Base-by-base conservation (phyloP, 306 rosid genomes). In the Quercus ilex region DNA sequence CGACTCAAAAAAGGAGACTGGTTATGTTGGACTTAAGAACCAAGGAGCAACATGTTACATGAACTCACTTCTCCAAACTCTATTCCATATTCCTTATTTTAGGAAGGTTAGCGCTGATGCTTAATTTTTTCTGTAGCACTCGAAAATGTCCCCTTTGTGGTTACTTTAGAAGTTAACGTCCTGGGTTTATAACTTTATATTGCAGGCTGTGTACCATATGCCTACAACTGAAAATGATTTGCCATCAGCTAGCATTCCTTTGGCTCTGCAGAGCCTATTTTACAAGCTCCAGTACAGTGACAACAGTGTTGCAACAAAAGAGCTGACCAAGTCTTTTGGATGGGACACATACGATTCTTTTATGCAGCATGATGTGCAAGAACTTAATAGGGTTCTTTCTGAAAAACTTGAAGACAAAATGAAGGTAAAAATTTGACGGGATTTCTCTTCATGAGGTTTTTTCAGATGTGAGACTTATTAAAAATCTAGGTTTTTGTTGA, bases 321-420 rank as follows among this genome's bases (percentile, higher is more conserved):
- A 93, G 85, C 82, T 93, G 80, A 93, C 97, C 4, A 93, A 93
- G 76, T 93, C 97, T 53, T 93, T 93, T 86, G 97, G 97, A 77
- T 93, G 97, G 97, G 97, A 93, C 84, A 93, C 97, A 3, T 89
- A 91, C 78, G 97, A 93, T 85, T 93, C 97, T 74, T 93, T 93
- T 85, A 88, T 93, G 97, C 97, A 93, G 85, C 97, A 93, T 83
- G 97, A 93, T 85, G 97, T 93, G 74, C 97, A 93, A 83, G 97
- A 93, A 79, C 86, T 93, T 33, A 93, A 93, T 70, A 88, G 97
- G 82, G 97, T 91, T 74, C 86, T 93, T 20, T 88, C 89, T 81
- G 97, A 93, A 88, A 93, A 93, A 75, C 97, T 93, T 80, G 97
- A 93, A 83, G 94, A 93, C 84, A 93, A 93, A 82, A 93, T 93